These are phyloP conservation scores for Vanilla planifolia DNA, from an alignment of 106 monocot species.

Conservation along the genomic window DNA sequence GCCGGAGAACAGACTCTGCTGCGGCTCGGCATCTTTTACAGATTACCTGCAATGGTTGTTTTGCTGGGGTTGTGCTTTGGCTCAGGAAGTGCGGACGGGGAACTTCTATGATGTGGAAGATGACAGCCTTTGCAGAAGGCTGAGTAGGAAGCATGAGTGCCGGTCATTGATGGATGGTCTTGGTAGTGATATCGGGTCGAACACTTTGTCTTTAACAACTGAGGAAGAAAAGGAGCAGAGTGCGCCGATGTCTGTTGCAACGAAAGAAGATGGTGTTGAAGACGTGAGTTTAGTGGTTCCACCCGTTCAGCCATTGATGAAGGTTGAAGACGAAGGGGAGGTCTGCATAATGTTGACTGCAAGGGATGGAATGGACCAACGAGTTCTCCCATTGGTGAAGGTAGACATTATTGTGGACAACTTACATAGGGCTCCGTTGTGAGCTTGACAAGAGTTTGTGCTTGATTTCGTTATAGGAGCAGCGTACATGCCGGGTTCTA, in stretches of 20 bases:
- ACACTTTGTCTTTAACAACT: not conserved
- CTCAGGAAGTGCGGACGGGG: conserved; percentile 40
- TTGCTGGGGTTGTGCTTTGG: conserved; percentile 32
- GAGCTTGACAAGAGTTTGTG: conserved; percentile 2
- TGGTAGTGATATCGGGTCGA: not conserved
- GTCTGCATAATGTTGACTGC: not conserved
- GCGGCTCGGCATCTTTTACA: conserved; percentile 19
- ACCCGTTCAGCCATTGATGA: conserved; percentile 1
- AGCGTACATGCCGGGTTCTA: not conserved
- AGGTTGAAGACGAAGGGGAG: conserved; percentile 3
- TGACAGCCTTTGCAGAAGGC: conserved; percentile 10
- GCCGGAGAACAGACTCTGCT: conserved; percentile 18
- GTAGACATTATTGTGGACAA: not conserved
- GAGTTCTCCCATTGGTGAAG: conserved; percentile 4
- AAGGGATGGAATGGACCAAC: not conserved
- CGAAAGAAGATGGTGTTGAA: not conserved
- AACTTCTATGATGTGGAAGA: conserved; percentile 22
- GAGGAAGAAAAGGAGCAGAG: not conserved
- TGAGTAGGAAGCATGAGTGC: conserved; percentile 12
- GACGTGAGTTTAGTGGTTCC: conserved; percentile 1
- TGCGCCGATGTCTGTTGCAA: not conserved
- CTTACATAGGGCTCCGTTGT: conserved; percentile 1
- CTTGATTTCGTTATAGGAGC: not conserved
- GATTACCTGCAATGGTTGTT: conserved; percentile 39
- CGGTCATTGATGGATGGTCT: conserved; percentile 4